Evolutionary conservation across 2,329 filamentous ascomycete species (phyloP).

Genomic region (Venturia pyrina): DNA sequence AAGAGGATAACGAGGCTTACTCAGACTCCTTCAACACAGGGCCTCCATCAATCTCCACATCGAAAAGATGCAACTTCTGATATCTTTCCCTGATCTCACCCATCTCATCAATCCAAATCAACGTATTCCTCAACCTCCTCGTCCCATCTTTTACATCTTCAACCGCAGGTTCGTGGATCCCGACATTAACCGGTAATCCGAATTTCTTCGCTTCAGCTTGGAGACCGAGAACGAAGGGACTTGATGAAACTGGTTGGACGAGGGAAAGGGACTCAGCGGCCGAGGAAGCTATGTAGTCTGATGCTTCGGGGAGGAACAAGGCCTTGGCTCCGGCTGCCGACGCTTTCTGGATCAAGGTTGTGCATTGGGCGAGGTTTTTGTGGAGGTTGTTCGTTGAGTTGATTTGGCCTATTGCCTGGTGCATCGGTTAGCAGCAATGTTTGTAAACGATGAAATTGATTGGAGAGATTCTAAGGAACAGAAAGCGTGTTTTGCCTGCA

Average conservation of each 20-base stretch:
- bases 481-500: too few species aligned
- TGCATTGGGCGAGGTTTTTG: conserved; percentile 72
- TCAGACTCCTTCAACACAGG: conserved; percentile 53
- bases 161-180: conserved; percentile 66
- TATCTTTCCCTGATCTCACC: conserved; percentile 56
- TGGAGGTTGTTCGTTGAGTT: conserved; percentile 71
- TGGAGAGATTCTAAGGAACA: too few species aligned
- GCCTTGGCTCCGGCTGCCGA: conserved; percentile 69
- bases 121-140: conserved; percentile 50
- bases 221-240: conserved; percentile 68
- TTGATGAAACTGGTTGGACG: conserved; percentile 53
- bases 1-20: conserved; percentile 20
- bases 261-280: conserved; percentile 60
- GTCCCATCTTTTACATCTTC: conserved; percentile 21
- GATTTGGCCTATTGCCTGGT: conserved; percentile 77
- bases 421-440: not conserved
- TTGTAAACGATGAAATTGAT: too few species aligned
- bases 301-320: conserved; percentile 86
- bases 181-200: conserved; percentile 68
- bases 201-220: conserved; percentile 55
- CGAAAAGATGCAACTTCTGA: conserved; percentile 88
- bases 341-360: conserved; percentile 60
- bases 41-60: conserved; percentile 51
- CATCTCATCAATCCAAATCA: conserved; percentile 55
- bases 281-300: conserved; percentile 72